These are phyloP conservation scores for Candida vaughaniae DNA, from an alignment of 805 yeast species.

Conservation along the genomic window DNA sequence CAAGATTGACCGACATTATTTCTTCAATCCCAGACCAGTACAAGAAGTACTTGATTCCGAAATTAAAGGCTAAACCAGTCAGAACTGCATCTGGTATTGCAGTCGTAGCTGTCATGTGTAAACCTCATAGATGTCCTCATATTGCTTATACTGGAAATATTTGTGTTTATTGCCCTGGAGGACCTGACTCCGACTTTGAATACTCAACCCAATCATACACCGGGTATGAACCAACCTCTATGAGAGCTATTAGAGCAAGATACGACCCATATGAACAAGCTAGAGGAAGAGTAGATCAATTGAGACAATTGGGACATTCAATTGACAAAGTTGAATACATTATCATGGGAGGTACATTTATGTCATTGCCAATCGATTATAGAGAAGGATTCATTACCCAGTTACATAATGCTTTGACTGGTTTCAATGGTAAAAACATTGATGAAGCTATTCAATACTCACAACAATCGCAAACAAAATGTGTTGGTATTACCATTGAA, in stretches of 20 bases:
- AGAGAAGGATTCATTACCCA: constrained; percentile 87
- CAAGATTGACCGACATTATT: constrained; percentile 91
- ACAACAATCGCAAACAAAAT: constrained; percentile 91
- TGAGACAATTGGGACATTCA: constrained; percentile 91
- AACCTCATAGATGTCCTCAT: constrained; percentile 98
- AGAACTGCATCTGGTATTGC: constrained; percentile 99
- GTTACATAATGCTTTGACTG: constrained; percentile 92
- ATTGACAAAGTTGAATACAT: constrained; percentile 97
- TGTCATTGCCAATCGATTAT: constrained; percentile 89
- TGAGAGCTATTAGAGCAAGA: constrained; percentile 98
- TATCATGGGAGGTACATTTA: constrained; percentile 98
- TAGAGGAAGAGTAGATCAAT: constrained; percentile 93
- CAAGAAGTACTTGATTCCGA: constrained; percentile 86
- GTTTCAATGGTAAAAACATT: constrained; percentile 80
- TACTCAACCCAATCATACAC: constrained; percentile 98
- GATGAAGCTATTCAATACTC: constrained; percentile 90
- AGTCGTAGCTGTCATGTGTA: constrained; percentile 98
- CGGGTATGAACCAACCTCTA: constrained; percentile 97
- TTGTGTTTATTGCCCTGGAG: constrained; percentile 98
- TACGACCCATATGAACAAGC: constrained; percentile 99
- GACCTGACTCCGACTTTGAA: constrained; percentile 97
- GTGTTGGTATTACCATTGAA: constrained; percentile 98
- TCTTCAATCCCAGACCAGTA: constrained; percentile 95
- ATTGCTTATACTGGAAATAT: constrained; percentile 98
- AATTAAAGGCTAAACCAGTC: constrained; percentile 96